Percentiles rank a stretch among this genome's conserved stretches.
Conservation (phyloP, 192 early-diverging fungal species). For the Funneliformis mosseae region DNA sequence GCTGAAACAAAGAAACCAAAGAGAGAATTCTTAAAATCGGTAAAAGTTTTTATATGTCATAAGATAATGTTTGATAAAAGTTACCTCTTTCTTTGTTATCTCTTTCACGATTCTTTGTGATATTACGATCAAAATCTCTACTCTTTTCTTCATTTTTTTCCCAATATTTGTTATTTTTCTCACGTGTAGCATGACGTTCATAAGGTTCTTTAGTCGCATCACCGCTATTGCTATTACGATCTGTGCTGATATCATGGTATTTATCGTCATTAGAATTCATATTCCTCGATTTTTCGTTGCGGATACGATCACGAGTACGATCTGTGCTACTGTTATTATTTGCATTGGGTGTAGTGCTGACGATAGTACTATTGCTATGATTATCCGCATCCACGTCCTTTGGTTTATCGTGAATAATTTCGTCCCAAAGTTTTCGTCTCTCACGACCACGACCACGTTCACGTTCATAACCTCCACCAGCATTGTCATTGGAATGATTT, state of each 20-base stretch:
- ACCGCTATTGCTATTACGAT: background rate
- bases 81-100: constrained; percentile 16
- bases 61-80: background rate
- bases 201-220: background rate
- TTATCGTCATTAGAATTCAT: constrained; percentile 5
- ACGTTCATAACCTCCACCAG: background rate
- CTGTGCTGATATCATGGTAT: background rate
- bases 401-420: background rate
- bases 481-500: background rate
- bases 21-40: background rate
- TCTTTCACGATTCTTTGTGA: background rate
- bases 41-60: background rate
- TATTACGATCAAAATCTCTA: background rate
- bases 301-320: background rate
- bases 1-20: background rate
- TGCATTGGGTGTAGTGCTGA: background rate
- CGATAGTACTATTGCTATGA: constrained; percentile 1
- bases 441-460: background rate
- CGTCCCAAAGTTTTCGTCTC: constrained; percentile 14
- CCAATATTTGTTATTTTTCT: constrained; percentile 1
- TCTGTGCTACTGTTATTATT: background rate
- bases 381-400: background rate
- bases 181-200: background rate
- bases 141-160: constrained; percentile 5
- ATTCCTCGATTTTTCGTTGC: background rate